phyloP scores from a whole-genome alignment of 768 basidiomycete genomes.

The Suillus spraguei region DNA sequence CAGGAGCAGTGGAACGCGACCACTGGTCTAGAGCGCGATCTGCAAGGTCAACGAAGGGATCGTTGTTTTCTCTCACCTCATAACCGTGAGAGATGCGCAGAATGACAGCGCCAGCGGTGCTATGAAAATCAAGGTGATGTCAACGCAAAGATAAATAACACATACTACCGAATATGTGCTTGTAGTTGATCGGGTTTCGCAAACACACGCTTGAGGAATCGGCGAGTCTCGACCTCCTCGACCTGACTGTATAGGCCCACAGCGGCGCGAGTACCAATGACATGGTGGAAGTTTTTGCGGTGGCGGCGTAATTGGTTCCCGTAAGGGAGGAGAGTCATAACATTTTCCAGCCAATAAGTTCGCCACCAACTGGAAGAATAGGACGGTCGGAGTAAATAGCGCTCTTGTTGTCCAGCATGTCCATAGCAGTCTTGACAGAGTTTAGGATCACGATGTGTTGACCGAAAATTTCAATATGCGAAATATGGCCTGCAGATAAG shows the following conservation, averaged over 20 bases:
- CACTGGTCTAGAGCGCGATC: slow-evolving; percentile 56
- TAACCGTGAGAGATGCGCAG: slow-evolving; percentile 58
- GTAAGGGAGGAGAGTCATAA: slow-evolving; percentile 41
- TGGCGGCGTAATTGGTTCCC: slow-evolving; percentile 44
- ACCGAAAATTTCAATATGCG: slow-evolving; percentile 59
- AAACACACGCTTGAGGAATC: slow-evolving; percentile 44
- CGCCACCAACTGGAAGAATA: slow-evolving; percentile 40
- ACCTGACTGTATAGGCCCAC: slow-evolving; percentile 36
- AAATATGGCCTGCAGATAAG: slow-evolving; percentile 52
- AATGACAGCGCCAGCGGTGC: slow-evolving; percentile 55
- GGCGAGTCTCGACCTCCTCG: slow-evolving; percentile 44
- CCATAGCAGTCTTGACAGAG: slow-evolving; percentile 48
- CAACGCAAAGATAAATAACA: background rate
- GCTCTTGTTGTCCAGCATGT: slow-evolving; percentile 69
- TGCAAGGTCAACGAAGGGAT: slow-evolving; percentile 53
- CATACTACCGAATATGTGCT: slow-evolving; percentile 43
- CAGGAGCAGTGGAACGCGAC: slow-evolving; percentile 48
- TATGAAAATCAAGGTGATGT: slow-evolving; percentile 19
- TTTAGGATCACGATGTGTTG: slow-evolving; percentile 61
- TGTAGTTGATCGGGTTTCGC: slow-evolving; percentile 38
- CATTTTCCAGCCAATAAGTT: slow-evolving; percentile 36
- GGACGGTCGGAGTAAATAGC: slow-evolving; percentile 69
- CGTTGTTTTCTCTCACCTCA: slow-evolving; percentile 51
- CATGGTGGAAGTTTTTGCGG: slow-evolving; percentile 42
- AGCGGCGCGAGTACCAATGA: slow-evolving; percentile 42